These are phyloP conservation scores for Onygenales sp. DNA, from an alignment of 2,329 filamentous ascomycete genomes.

Conservation along the genomic window DNA sequence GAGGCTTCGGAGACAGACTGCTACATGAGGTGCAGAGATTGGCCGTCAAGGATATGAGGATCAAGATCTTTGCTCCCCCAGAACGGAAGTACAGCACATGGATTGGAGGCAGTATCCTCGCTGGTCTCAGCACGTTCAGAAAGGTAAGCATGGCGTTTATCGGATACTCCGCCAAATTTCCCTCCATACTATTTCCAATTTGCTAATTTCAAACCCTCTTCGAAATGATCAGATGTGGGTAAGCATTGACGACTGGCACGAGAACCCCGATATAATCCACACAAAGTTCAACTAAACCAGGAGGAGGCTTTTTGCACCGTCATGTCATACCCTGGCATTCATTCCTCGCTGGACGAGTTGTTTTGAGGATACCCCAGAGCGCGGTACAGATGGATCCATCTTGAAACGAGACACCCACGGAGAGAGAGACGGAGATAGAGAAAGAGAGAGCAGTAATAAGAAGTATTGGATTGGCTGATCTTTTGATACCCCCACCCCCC, in stretches of 20 bases:
- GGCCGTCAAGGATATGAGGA: slow-evolving; percentile 97
- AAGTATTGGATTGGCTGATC: not conserved
- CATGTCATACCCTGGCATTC: not conserved
- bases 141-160: slow-evolving; percentile 54
- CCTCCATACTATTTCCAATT: not conserved
- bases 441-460: not conserved
- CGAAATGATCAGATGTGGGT: slow-evolving; percentile 78
- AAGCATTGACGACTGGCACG: slow-evolving; percentile 98
- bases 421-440: not conserved
- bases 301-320: not conserved
- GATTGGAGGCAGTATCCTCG: slow-evolving; percentile 96
- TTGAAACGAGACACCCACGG: not conserved
- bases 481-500: not conserved
- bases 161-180: not conserved
- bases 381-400: not conserved
- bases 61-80: slow-evolving; percentile 97
- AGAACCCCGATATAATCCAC: slow-evolving; percentile 98
- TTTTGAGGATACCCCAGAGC: not conserved
- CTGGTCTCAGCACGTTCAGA: slow-evolving; percentile 92
- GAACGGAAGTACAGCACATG: slow-evolving; percentile 98
- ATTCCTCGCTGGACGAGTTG: slow-evolving; percentile 3
- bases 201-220: not conserved
- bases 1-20: slow-evolving; percentile 89
- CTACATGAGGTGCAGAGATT: slow-evolving; percentile 85
- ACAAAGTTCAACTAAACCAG: slow-evolving; percentile 74